A percentile compares a stretch with the other conserved stretches of the same genome.
These are phyloP conservation scores for Jaltomata sinuosa DNA, from an alignment of 257 asterid species.

Conservation along the genomic window DNA sequence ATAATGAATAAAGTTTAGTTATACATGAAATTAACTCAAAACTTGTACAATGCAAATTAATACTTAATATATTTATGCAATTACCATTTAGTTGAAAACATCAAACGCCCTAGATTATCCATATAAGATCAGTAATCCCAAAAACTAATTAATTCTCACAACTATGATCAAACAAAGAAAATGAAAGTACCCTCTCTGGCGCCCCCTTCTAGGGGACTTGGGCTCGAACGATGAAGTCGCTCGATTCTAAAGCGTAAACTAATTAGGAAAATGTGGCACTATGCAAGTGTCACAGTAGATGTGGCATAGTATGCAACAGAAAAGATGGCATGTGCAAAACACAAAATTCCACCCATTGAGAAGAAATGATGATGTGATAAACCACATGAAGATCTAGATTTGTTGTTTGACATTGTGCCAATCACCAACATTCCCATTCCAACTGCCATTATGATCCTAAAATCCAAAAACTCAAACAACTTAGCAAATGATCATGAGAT, in stretches of 20 bases:
- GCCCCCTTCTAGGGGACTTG: background rate
- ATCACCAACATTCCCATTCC: constrained; percentile 65
- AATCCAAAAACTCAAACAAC: background rate
- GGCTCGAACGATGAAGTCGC: background rate
- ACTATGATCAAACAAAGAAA: background rate
- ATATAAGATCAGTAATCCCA: too few relatives aligned
- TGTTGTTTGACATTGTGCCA: constrained; percentile 62
- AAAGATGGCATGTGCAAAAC: constrained; percentile 61
- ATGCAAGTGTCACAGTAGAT: constrained; percentile 15
- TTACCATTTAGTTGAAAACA: background rate
- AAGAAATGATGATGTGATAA: constrained; percentile 58
- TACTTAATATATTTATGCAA: background rate
- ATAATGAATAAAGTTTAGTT: too few relatives aligned
- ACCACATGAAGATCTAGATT: constrained; percentile 75
- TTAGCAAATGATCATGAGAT: background rate
- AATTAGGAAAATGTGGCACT: background rate
- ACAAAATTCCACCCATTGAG: constrained; percentile 64
- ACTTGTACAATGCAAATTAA: background rate
- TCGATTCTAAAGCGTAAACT: background rate
- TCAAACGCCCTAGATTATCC: background rate
- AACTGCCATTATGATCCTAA: constrained; percentile 55
- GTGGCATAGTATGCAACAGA: constrained; percentile 64
- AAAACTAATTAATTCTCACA: background rate
- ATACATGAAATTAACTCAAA: background rate
- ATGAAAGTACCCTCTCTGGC: background rate